These are phyloP conservation scores for Trichoderma koningii DNA, from an alignment of 2,329 filamentous ascomycete genomes.

Conservation along the genomic window DNA sequence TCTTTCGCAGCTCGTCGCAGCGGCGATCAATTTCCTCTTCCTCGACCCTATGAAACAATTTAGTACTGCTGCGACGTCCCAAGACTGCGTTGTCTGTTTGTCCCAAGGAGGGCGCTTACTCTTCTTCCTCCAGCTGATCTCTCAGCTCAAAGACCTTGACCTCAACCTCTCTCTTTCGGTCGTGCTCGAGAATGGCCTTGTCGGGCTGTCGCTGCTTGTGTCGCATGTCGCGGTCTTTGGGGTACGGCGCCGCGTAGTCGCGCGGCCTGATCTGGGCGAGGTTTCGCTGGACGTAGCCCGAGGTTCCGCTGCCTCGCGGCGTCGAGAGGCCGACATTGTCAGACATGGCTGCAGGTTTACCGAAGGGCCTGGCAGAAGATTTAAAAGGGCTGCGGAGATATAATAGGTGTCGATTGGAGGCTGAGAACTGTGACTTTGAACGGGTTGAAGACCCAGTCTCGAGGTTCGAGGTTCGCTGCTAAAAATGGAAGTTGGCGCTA, in stretches of 20 bases:
- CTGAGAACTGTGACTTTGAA: not conserved
- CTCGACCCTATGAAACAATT: conserved; percentile 57
- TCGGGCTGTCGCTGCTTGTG: conserved; percentile 84
- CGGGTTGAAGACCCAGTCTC: not conserved
- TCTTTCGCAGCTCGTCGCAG: conserved; percentile 47
- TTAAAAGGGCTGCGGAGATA: no score
- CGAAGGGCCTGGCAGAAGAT: no score
- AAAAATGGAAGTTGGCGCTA: not conserved
- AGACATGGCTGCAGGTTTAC: conserved; percentile 62
- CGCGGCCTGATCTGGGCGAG: conserved; percentile 84
- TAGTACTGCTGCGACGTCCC: conserved; percentile 26
- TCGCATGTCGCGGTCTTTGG: conserved; percentile 68
- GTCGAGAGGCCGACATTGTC: conserved; percentile 96
- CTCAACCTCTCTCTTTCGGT: conserved; percentile 86
- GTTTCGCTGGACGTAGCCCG: conserved; percentile 96
- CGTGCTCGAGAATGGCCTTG: conserved; percentile 90
- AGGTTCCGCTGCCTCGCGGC: conserved; percentile 91
- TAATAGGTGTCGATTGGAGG: not conserved
- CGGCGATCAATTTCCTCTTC: conserved; percentile 86
- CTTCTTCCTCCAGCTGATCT: conserved; percentile 89
- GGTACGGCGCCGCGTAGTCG: conserved; percentile 77
- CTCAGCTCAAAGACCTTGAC: conserved; percentile 89
- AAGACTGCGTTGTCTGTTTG: not conserved
- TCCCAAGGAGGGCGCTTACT: conserved; percentile 48
- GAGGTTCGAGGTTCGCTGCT: not conserved